Percentiles rank a stretch among this genome's conserved stretches.
phyloP scores from a whole-genome alignment of 2,329 filamentous ascomycete genomes.

The Fusarium chaquense region DNA sequence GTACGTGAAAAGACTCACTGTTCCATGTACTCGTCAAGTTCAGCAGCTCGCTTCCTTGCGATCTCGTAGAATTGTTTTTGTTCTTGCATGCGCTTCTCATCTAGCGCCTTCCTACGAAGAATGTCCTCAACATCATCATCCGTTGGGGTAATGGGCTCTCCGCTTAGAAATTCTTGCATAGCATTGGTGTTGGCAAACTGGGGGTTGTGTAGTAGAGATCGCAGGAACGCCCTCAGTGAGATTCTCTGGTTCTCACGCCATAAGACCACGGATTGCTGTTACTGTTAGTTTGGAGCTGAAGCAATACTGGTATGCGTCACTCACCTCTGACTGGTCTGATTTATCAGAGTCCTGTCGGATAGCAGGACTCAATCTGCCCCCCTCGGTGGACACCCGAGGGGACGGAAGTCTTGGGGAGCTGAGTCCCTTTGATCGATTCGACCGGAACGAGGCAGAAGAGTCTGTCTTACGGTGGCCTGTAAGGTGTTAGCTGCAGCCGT shows the following conservation, averaged over 20 bases:
- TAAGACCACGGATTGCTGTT: slow-evolving; percentile 66
- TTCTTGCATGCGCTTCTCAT: slow-evolving; percentile 89
- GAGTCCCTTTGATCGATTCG: slow-evolving; percentile 48
- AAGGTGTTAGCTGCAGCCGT: slow-evolving; percentile 19
- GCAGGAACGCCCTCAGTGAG: slow-evolving; percentile 90
- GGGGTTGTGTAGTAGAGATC: slow-evolving; percentile 85
- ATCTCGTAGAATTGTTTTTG: slow-evolving; percentile 97
- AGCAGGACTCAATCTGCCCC: slow-evolving; percentile 48
- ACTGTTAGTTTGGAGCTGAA: slow-evolving; percentile 45
- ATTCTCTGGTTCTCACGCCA: slow-evolving; percentile 92
- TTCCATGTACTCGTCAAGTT: slow-evolving; percentile 98
- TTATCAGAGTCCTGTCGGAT: slow-evolving; percentile 39
- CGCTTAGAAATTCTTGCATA: slow-evolving; percentile 85
- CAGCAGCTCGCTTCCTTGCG: slow-evolving; percentile 86
- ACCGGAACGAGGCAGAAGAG: slow-evolving; percentile 50
- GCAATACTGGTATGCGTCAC: background rate
- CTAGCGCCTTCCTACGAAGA: slow-evolving; percentile 80
- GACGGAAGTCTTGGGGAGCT: slow-evolving; percentile 48
- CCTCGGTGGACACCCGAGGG: slow-evolving; percentile 51
- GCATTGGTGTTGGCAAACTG: slow-evolving; percentile 85
- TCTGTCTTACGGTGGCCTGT: slow-evolving; percentile 45
- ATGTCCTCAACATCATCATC: slow-evolving; percentile 90
- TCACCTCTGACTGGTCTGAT: slow-evolving; percentile 46
- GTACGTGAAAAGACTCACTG: slow-evolving; percentile 64
- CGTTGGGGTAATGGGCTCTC: slow-evolving; percentile 76